Conservation (phyloP, 257 asterid species). For the Solanum okadae region DNA sequence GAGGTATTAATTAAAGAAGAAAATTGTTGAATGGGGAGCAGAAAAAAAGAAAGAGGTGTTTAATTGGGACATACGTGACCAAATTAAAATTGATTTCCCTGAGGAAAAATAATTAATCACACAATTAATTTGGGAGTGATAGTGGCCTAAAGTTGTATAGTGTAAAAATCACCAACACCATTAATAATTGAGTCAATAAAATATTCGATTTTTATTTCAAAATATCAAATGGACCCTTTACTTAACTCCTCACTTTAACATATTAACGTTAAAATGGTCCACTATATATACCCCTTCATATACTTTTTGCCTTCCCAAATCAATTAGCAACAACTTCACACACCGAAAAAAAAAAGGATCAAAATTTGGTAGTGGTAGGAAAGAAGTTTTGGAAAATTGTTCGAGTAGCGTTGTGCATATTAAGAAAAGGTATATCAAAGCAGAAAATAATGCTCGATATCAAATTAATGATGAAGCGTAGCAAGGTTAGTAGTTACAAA, state of each 20-base stretch:
- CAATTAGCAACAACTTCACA: background rate
- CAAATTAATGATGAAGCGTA: slow-evolving; percentile 14
- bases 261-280: background rate
- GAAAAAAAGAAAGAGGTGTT: background rate
- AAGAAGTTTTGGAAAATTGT: slow-evolving; percentile 10
- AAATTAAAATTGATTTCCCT: background rate
- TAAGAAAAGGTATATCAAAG: slow-evolving; percentile 12
- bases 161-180: background rate
- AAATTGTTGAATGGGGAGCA: background rate
- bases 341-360: background rate
- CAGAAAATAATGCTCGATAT: slow-evolving; percentile 11
- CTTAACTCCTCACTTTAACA: background rate
- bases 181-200: background rate
- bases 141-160: background rate
- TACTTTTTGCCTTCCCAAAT: background rate
- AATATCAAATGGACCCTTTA: background rate
- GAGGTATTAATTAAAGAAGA: background rate
- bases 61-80: background rate
- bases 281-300: background rate
- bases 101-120: background rate
- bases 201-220: background rate
- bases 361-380: slow-evolving; percentile 5
- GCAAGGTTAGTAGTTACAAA: slow-evolving; percentile 9
- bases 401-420: background rate
- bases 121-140: background rate